Conservation (phyloP, 2,329 filamentous ascomycete genomes). For the Pestalotiopsis sp. region DNA sequence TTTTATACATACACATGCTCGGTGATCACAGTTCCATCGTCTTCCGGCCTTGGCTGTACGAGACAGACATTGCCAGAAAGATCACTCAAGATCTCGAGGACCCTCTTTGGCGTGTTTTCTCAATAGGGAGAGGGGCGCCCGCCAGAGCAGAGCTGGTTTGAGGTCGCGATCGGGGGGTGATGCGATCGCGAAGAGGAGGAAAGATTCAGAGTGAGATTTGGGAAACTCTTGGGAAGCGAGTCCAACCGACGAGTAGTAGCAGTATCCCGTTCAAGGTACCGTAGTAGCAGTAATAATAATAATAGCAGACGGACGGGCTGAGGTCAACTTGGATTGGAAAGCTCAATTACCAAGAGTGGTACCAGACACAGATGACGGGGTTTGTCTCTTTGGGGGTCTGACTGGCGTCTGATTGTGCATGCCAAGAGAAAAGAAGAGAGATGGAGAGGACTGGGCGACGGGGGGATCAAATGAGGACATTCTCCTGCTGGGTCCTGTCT, state of each 20-base stretch:
- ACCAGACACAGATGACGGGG: not conserved
- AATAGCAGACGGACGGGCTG: no score
- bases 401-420: slow-evolving; percentile 9
- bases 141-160: not conserved
- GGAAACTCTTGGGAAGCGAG: not conserved
- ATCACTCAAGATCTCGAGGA: not conserved
- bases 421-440: slow-evolving; percentile 7
- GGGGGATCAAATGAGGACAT: slow-evolving; percentile 9
- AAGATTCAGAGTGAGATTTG: not conserved
- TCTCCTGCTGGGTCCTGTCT: not conserved
- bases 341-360: not conserved
- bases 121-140: not conserved
- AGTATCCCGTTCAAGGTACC: no score
- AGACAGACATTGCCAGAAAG: slow-evolving; percentile 11
- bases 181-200: not conserved
- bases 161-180: not conserved
- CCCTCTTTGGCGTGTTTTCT: not conserved
- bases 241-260: no score
- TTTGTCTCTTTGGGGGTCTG: slow-evolving; percentile 1
- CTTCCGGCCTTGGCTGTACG: slow-evolving; percentile 4
- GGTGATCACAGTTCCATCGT: slow-evolving; percentile 14
- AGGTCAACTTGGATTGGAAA: no score
- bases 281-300: no score
- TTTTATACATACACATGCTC: slow-evolving; percentile 17
- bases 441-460: slow-evolving; percentile 7